Conservation (phyloP, 2,329 filamentous ascomycete species). For the Claviceps quebecensis region DNA sequence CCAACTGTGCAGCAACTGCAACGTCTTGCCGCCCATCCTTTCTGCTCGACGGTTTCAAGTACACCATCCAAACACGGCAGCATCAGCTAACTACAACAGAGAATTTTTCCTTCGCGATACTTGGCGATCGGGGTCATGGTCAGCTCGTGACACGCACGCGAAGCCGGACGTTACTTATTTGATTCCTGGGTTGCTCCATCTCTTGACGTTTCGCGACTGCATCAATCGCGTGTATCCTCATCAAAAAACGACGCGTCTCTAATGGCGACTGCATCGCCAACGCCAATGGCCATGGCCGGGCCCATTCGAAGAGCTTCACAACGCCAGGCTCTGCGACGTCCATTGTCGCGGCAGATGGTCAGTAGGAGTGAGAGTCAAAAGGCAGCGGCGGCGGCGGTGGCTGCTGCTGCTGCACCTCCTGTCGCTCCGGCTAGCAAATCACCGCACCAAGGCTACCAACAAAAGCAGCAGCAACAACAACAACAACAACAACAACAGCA, state of each 20-base stretch:
- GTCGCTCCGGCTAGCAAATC: slow-evolving; percentile 19
- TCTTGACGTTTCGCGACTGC: not conserved
- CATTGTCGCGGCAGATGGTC: slow-evolving; percentile 30
- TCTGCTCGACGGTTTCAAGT: slow-evolving; percentile 5
- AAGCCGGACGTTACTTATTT: not conserved
- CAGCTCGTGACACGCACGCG: slow-evolving; percentile 24
- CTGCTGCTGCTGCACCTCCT: slow-evolving; percentile 10
- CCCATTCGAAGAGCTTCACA: slow-evolving; percentile 39
- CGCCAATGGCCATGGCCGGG: slow-evolving; percentile 38
- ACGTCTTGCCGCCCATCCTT: slow-evolving; percentile 3
- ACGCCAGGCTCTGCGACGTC: slow-evolving; percentile 39
- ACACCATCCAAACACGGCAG: slow-evolving; percentile 16
- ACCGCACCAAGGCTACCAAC: slow-evolving; percentile 17
- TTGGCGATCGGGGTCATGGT: slow-evolving; percentile 22
- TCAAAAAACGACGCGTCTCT: slow-evolving; percentile 9
- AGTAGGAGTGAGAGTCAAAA: slow-evolving; percentile 33
- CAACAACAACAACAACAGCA: no score
- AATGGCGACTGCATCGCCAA: slow-evolving; percentile 42
- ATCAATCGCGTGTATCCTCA: not conserved
- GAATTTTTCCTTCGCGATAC: slow-evolving; percentile 11
- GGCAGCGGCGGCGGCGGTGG: slow-evolving; percentile 17
- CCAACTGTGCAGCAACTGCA: slow-evolving; percentile 13
- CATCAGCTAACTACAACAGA: slow-evolving; percentile 12
- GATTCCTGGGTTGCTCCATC: slow-evolving; percentile 11
- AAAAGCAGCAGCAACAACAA: no score